Evolutionary conservation across 139 green algal genomes (phyloP).

Genomic region (Penium margaritaceum): DNA sequence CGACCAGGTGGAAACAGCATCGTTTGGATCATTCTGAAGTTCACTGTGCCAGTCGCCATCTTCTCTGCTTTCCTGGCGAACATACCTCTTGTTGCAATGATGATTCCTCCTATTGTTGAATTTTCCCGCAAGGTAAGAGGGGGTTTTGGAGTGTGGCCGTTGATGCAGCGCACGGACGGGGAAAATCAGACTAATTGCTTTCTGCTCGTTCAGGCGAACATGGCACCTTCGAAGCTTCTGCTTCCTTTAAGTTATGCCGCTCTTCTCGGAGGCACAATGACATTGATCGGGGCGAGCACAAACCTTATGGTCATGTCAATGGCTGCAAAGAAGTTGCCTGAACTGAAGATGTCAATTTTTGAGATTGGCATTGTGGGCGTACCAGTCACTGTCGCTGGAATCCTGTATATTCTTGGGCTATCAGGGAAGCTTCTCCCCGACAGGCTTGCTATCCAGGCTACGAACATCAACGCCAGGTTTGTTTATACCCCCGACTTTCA

Average conservation of each 20-base stretch:
- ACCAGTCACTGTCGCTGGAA: slow-evolving; percentile 31
- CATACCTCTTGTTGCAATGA: slow-evolving; percentile 64
- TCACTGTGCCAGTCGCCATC: slow-evolving; percentile 28
- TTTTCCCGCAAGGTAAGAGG: slow-evolving; percentile 28
- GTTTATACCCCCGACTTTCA: neutral
- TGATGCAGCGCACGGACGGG: too few relatives aligned
- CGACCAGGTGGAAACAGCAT: slow-evolving; percentile 10
- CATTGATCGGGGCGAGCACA: slow-evolving; percentile 71
- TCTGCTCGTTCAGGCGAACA: slow-evolving; percentile 28
- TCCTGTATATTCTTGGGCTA: slow-evolving; percentile 25
- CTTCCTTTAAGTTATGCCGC: slow-evolving; percentile 66
- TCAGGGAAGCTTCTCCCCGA: slow-evolving; percentile 28
- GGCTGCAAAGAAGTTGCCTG: slow-evolving; percentile 16
- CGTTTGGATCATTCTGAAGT: slow-evolving; percentile 37
- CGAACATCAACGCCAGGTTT: slow-evolving; percentile 41
- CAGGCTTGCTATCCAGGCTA: slow-evolving; percentile 24
- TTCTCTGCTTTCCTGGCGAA: slow-evolving; percentile 75
- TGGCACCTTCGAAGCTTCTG: slow-evolving; percentile 54
- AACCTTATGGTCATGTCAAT: slow-evolving; percentile 70
- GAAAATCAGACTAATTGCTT: neutral
- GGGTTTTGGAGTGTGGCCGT: too few relatives aligned
- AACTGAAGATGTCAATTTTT: slow-evolving; percentile 36
- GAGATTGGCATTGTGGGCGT: slow-evolving; percentile 29
- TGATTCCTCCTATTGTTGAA: slow-evolving; percentile 51
- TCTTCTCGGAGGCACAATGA: slow-evolving; percentile 69